Percentiles rank a stretch among this genome's conserved stretches.
These are phyloP conservation scores for Daldinia vernicosa DNA, from an alignment of 495 filamentous ascomycete species.

Conservation along the genomic window DNA sequence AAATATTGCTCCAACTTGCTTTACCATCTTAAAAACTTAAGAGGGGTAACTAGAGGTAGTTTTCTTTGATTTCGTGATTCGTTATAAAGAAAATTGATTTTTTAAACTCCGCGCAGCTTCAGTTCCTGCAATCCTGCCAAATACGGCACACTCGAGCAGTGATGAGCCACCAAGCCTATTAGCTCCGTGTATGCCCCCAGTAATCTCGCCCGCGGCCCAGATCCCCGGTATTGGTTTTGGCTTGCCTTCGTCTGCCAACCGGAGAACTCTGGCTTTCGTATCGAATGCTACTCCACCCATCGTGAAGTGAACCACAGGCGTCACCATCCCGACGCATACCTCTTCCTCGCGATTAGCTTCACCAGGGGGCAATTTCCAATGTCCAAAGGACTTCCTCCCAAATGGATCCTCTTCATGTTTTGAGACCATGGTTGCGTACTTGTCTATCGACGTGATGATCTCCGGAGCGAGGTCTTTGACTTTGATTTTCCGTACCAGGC, in stretches of 20 bases:
- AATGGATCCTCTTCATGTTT: slow-evolving; percentile 51
- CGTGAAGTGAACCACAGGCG: slow-evolving; percentile 68
- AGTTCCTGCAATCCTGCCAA: slow-evolving; percentile 64
- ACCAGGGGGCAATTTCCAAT: slow-evolving; percentile 59
- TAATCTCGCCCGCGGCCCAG: slow-evolving; percentile 65
- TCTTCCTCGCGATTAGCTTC: slow-evolving; percentile 55
- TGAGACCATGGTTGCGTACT: slow-evolving; percentile 53
- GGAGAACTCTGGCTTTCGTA: slow-evolving; percentile 53
- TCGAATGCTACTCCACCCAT: slow-evolving; percentile 65
- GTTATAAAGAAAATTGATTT: too few relatives aligned
- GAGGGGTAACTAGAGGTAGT: too few relatives aligned
- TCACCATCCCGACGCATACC: slow-evolving; percentile 64
- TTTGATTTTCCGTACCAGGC: slow-evolving; percentile 61
- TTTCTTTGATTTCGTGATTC: too few relatives aligned
- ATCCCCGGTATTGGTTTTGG: slow-evolving; percentile 54
- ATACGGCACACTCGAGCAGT: slow-evolving; percentile 67
- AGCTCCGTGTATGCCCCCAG: slow-evolving; percentile 64
- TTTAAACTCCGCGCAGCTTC: slow-evolving; percentile 51
- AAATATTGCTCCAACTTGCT: neutral
- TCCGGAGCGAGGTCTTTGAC: slow-evolving; percentile 56
- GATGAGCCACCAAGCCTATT: slow-evolving; percentile 63
- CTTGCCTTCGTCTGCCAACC: slow-evolving; percentile 36
- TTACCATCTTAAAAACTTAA: too few relatives aligned
- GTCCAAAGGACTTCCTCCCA: slow-evolving; percentile 59
- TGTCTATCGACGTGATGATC: slow-evolving; percentile 52